A percentile compares a stretch with the other conserved stretches of the same genome.
phyloP scores from a whole-genome alignment of 805 yeast genomes.

The Monosporozyma unispora region DNA sequence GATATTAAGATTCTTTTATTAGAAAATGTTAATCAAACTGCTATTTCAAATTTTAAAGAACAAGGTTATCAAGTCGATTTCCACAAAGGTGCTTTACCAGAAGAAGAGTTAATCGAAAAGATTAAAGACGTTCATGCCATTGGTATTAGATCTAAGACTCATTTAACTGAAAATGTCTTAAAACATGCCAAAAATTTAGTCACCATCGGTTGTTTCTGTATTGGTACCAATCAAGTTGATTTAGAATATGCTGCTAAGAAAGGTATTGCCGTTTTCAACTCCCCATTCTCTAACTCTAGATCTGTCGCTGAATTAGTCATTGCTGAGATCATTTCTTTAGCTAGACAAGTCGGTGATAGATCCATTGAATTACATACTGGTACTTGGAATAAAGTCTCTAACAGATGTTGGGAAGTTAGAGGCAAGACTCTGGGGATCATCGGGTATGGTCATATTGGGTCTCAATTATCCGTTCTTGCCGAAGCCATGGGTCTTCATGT shows the following conservation, averaged over 20 bases:
- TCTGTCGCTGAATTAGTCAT: slow-evolving; percentile 97
- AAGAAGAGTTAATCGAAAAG: slow-evolving; percentile 89
- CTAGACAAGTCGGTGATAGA: slow-evolving; percentile 96
- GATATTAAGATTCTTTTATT: slow-evolving; percentile 85
- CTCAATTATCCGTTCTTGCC: slow-evolving; percentile 93
- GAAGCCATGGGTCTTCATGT: slow-evolving; percentile 98
- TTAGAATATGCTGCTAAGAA: slow-evolving; percentile 81
- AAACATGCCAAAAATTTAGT: slow-evolving; percentile 83
- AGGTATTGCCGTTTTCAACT: slow-evolving; percentile 95
- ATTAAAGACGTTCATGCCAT: slow-evolving; percentile 90
- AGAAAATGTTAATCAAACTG: slow-evolving; percentile 91
- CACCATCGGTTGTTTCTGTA: slow-evolving; percentile 95
- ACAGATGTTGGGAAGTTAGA: slow-evolving; percentile 97
- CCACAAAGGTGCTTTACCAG: slow-evolving; percentile 79
- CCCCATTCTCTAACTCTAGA: slow-evolving; percentile 97
- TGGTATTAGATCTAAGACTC: slow-evolving; percentile 97
- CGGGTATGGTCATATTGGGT: slow-evolving; percentile 97
- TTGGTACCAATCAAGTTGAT: slow-evolving; percentile 97
- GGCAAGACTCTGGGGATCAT: slow-evolving; percentile 96
- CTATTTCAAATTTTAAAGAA: slow-evolving; percentile 68
- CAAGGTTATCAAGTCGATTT: slow-evolving; percentile 98
- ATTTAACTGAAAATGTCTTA: slow-evolving; percentile 68
- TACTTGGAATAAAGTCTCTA: slow-evolving; percentile 92
- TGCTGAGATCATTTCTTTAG: slow-evolving; percentile 86
- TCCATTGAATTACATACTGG: slow-evolving; percentile 93